Evolutionary conservation across 2,329 filamentous ascomycete species (phyloP).

Genomic region (Penicillium verrucosum): DNA sequence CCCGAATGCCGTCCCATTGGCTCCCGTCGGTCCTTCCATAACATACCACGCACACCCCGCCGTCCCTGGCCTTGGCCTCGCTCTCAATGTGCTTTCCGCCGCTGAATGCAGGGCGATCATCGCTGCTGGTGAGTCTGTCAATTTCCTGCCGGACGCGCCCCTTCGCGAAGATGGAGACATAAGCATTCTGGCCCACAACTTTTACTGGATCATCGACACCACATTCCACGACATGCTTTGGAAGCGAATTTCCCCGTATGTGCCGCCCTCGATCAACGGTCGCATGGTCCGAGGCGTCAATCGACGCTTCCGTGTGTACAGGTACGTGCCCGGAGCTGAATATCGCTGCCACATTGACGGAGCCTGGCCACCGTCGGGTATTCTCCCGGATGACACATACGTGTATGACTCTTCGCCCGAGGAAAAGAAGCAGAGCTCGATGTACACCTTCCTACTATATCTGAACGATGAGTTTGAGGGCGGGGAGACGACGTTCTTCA

Average conservation of each 20-base stretch:
- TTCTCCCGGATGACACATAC: conserved; percentile 57
- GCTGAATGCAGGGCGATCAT: conserved; percentile 65
- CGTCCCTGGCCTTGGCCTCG: conserved; percentile 60
- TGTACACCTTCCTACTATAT: conserved; percentile 68
- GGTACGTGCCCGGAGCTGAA: conserved; percentile 70
- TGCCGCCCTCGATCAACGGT: conserved; percentile 56
- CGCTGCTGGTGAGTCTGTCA: conserved; percentile 61
- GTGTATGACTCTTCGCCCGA: conserved; percentile 64
- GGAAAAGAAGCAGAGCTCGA: conserved; percentile 59
- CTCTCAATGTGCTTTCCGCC: conserved; percentile 58
- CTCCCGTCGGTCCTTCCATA: conserved; percentile 45
- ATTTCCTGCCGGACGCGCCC: conserved; percentile 66
- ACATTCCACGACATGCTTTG: conserved; percentile 63
- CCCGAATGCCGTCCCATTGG: conserved; percentile 56
- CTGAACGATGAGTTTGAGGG: conserved; percentile 70
- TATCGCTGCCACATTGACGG: conserved; percentile 70
- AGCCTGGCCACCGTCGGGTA: conserved; percentile 69
- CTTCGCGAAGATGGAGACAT: conserved; percentile 63
- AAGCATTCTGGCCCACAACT: conserved; percentile 68
- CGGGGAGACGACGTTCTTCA: conserved; percentile 69
- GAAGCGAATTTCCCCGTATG: conserved; percentile 57
- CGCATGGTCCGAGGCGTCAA: conserved; percentile 62
- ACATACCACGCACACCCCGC: conserved; percentile 58
- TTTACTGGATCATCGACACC: conserved; percentile 68
- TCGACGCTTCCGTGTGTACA: conserved; percentile 66